Base-by-base conservation (phyloP, 805 yeast species). In the Candida sithepensis region DNA sequence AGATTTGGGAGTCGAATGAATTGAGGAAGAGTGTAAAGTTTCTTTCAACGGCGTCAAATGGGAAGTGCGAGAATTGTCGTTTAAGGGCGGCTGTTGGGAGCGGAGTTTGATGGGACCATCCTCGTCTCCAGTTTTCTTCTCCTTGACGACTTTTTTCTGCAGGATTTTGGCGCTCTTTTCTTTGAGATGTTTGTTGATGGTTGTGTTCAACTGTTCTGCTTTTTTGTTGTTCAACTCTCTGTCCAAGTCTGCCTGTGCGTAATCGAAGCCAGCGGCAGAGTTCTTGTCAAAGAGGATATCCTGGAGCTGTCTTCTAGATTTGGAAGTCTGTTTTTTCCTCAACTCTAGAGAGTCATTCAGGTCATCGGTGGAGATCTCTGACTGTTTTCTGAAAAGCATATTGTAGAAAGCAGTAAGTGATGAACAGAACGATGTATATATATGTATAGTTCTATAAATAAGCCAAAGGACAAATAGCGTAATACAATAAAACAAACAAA, bases 261-360 rank as follows among this genome's bases (percentile, higher is more conserved):
- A 39, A 22, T 45, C 46, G 24, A 51, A 41, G 5, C 16, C 16
- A 12, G 14, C 6, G 8, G 16, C 14, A 30, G 16, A 10, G 16
- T 30, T 30, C 13, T 12, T 30, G 14, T 30, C 34, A 12, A 30
- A 30, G 5, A 30, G 16, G 5, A 30, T 30, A 30, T 30, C 34
- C 16, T 30, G 34, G 8, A 30, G 34, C 16, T 30, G 46, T 49
- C 37, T 45, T 41, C 33, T 52, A 23, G 59, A 48, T 34, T 45
- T 44, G 2, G 52, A 44, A 23, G 54, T 44, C 28, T 51, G 51
- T 20, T 52, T 43, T 36, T 49, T 49, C 42, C 50, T 48, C 26
- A 55, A 28, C 41, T 55, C 56, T 36, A 55, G 42, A 19, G 59
- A 55, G 40, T 55, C 58, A 42, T 50, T n/a, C n/a, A n/a, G n/a